These are phyloP conservation scores for Lasiosphaeris hirsuta DNA, from an alignment of 495 filamentous ascomycete genomes.

Conservation along the genomic window DNA sequence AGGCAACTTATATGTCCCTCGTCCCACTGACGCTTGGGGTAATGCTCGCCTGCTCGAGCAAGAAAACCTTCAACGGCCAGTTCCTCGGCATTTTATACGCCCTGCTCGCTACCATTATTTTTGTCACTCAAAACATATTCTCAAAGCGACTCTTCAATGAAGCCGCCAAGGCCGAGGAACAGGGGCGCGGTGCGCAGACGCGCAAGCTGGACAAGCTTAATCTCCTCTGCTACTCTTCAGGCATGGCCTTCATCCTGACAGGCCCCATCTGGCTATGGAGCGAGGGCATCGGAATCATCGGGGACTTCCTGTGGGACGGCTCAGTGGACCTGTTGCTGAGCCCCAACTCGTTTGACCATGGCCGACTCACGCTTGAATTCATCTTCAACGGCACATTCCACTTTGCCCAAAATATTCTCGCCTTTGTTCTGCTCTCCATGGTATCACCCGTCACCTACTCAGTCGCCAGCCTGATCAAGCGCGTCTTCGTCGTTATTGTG, in stretches of 20 bases:
- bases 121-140: conserved; percentile 98
- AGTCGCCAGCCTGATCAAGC: conserved; percentile 90
- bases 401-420: conserved; percentile 93
- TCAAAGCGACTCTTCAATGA: conserved; percentile 99
- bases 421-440: conserved; percentile 86
- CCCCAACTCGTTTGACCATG: conserved; percentile 74
- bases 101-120: conserved; percentile 82
- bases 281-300: conserved; percentile 74
- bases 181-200: conserved; percentile 52
- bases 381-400: conserved; percentile 97
- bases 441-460: conserved; percentile 96
- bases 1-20: conserved; percentile 86
- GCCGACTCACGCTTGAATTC: conserved; percentile 75
- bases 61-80: conserved; percentile 69
- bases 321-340: conserved; percentile 56
- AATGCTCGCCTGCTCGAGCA: conserved; percentile 89
- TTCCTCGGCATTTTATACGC: conserved; percentile 85
- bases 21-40: conserved; percentile 89
- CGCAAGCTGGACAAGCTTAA: conserved; percentile 96
- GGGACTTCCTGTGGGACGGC: conserved; percentile 69
- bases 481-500: conserved; percentile 93
- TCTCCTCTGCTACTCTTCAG: conserved; percentile 91
- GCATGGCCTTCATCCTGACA: conserved; percentile 84
- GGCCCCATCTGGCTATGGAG: conserved; percentile 91
- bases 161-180: conserved; percentile 73